These are phyloP conservation scores for Pulicaria dysenterica DNA, from an alignment of 129 eudicot genomes.

Conservation along the genomic window DNA sequence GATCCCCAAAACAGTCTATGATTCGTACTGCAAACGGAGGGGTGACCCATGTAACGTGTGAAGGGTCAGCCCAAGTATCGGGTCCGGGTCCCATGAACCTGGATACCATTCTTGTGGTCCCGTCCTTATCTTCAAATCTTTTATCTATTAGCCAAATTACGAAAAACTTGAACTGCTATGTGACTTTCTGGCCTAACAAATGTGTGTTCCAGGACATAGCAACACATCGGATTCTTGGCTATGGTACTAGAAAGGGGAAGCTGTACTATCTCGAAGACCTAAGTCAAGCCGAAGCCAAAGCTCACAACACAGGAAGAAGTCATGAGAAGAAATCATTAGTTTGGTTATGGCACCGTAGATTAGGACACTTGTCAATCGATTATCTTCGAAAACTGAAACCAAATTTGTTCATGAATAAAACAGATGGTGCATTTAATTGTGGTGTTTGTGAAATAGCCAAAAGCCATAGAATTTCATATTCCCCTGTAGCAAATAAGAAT, in stretches of 20 bases:
- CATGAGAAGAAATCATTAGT: neutral
- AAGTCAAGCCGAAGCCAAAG: neutral
- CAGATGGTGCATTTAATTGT: slow-evolving; percentile 1
- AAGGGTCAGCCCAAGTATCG: slow-evolving; percentile 12
- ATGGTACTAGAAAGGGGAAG: slow-evolving; percentile 15
- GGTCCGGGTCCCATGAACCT: slow-evolving; percentile 10
- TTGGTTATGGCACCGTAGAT: slow-evolving; percentile 23
- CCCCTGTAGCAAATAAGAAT: slow-evolving; percentile 16
- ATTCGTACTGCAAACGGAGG: slow-evolving; percentile 15
- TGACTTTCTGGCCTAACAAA: neutral
- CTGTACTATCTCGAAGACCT: slow-evolving; percentile 20
- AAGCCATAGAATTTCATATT: slow-evolving; percentile 23
- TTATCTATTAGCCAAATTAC: slow-evolving; percentile 4
- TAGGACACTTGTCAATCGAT: slow-evolving; percentile 2
- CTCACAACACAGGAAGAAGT: neutral
- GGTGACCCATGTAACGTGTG: neutral
- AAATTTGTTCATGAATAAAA: neutral
- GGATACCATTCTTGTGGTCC: slow-evolving; percentile 20
- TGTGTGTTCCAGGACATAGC: neutral
- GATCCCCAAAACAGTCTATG: neutral
- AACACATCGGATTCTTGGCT: slow-evolving; percentile 27
- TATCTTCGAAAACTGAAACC: slow-evolving; percentile 13
- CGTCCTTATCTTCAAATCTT: slow-evolving; percentile 12
- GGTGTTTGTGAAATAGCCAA: slow-evolving; percentile 24
- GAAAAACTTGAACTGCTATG: neutral